phyloP scores from a whole-genome alignment of 495 filamentous ascomycete genomes.

The Polyplosphaeria fusca region DNA sequence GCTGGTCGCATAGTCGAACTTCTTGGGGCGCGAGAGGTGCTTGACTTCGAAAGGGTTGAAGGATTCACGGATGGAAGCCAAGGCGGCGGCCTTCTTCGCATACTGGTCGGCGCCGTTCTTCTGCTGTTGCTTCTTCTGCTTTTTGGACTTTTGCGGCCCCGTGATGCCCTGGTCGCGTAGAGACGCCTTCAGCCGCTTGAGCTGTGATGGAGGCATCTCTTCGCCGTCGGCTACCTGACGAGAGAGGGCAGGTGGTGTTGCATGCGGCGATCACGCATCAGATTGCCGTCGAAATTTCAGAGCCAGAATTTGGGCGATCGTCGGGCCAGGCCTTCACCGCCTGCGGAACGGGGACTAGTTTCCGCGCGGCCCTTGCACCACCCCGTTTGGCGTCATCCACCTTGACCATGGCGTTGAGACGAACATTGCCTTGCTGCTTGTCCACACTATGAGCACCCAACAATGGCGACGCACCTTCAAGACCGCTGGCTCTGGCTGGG shows the following conservation, averaged over 20 bases:
- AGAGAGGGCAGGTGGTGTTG: too few relatives aligned
- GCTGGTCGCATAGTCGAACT: slow-evolving; percentile 71
- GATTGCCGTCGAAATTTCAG: slow-evolving; percentile 17
- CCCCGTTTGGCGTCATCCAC: not conserved
- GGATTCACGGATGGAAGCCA: slow-evolving; percentile 82
- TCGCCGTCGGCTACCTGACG: too few relatives aligned
- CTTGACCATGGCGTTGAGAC: not conserved
- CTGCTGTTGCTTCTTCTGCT: slow-evolving; percentile 77
- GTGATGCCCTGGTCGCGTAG: slow-evolving; percentile 82
- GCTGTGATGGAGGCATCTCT: slow-evolving; percentile 85
- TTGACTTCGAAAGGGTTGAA: slow-evolving; percentile 98
- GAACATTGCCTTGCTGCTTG: not conserved
- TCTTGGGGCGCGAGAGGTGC: slow-evolving; percentile 60
- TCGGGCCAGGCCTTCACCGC: slow-evolving; percentile 20
- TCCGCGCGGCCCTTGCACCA: not conserved
- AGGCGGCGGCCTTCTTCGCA: slow-evolving; percentile 66
- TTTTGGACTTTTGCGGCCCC: slow-evolving; percentile 86
- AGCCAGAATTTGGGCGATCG: slow-evolving; percentile 18
- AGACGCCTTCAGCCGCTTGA: slow-evolving; percentile 91
- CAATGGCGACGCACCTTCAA: slow-evolving; percentile 35
- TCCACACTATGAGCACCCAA: slow-evolving; percentile 8
- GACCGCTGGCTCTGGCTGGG: slow-evolving; percentile 44
- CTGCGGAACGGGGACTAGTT: not conserved
- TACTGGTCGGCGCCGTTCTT: slow-evolving; percentile 60
- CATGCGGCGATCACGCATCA: not conserved